Percentiles rank a stretch among this genome's conserved stretches.
These are phyloP conservation scores for Melaleuca alternifolia DNA, from an alignment of 345 rosid species.

Conservation along the genomic window DNA sequence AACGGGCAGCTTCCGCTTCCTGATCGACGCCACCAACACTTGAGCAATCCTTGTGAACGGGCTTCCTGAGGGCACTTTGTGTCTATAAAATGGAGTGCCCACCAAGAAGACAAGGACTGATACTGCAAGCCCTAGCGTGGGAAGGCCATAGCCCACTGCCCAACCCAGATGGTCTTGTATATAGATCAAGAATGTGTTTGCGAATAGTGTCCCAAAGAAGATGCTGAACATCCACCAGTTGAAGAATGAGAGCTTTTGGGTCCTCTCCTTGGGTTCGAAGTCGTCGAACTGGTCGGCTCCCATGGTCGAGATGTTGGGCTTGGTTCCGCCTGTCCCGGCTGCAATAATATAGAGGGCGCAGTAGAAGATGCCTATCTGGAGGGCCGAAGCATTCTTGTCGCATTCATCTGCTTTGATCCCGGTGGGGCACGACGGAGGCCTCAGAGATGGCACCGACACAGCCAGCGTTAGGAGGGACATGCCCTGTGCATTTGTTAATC, in stretches of 20 bases:
- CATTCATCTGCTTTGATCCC: conserved; percentile 19
- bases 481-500: conserved; percentile 23
- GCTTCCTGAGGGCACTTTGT: conserved; percentile 37
- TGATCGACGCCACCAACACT: conserved; percentile 37
- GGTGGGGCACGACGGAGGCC: conserved; percentile 34
- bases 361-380: conserved; percentile 33
- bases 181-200: conserved; percentile 42
- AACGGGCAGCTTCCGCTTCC: conserved; percentile 25
- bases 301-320: conserved; percentile 59
- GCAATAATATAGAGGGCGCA: conserved; percentile 37
- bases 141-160: conserved; percentile 40
- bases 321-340: conserved; percentile 46
- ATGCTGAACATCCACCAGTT: conserved; percentile 69
- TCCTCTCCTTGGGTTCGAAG: conserved; percentile 42
- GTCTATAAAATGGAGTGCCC: conserved; percentile 42
- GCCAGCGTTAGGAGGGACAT: conserved; percentile 40
- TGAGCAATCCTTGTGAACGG: conserved; percentile 34
- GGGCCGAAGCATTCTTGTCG: conserved; percentile 9
- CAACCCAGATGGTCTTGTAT: conserved; percentile 42
- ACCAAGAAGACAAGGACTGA: conserved; percentile 30
- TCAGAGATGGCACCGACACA: conserved; percentile 32
- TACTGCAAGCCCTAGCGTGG: conserved; percentile 27
- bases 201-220: conserved; percentile 48
- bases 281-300: conserved; percentile 72
- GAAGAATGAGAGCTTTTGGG: conserved; percentile 53